phyloP scores from a whole-genome alignment of 495 filamentous ascomycete genomes.

The Opeltia flavorubescens region DNA sequence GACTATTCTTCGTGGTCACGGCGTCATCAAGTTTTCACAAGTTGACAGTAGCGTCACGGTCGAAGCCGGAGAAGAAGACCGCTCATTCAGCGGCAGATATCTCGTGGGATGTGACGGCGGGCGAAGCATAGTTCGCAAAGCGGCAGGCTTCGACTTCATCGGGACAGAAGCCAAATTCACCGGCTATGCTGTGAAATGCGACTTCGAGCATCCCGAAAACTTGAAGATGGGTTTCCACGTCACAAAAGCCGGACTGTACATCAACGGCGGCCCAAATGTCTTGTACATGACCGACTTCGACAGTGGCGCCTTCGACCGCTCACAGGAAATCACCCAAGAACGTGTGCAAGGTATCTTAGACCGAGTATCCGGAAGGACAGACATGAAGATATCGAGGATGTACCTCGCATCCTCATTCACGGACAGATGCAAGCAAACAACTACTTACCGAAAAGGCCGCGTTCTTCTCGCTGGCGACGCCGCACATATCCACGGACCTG shows the following conservation, averaged over 20 bases:
- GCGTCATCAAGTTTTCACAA: no score
- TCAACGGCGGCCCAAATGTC: not conserved
- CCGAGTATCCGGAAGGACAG: slow-evolving; percentile 14
- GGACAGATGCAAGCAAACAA: no score
- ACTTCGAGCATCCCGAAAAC: slow-evolving; percentile 12
- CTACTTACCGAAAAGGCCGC: no score
- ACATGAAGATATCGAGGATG: slow-evolving; percentile 16
- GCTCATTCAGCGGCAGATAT: slow-evolving; percentile 8
- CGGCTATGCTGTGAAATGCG: slow-evolving; percentile 10
- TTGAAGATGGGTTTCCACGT: slow-evolving; percentile 16
- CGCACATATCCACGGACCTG: no score
- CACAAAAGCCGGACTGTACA: slow-evolving; percentile 13
- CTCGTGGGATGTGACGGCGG: slow-evolving; percentile 17
- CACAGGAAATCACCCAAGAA: slow-evolving; percentile 14
- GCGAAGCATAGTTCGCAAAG: slow-evolving; percentile 13
- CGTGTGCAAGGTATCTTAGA: slow-evolving; percentile 18
- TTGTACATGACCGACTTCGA: slow-evolving; percentile 20
- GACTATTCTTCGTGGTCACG: no score
- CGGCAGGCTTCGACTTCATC: slow-evolving; percentile 12
- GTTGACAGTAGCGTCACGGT: no score
- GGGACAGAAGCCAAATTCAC: slow-evolving; percentile 16
- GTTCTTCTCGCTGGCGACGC: no score
- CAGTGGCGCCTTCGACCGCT: slow-evolving; percentile 15
- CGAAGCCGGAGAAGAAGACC: not conserved
- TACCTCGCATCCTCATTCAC: no score